Evolutionary conservation across 257 asterid genomes (phyloP), one percentile per base, ranked within the genome.

Genomic region (Cruciata laevipes): DNA sequence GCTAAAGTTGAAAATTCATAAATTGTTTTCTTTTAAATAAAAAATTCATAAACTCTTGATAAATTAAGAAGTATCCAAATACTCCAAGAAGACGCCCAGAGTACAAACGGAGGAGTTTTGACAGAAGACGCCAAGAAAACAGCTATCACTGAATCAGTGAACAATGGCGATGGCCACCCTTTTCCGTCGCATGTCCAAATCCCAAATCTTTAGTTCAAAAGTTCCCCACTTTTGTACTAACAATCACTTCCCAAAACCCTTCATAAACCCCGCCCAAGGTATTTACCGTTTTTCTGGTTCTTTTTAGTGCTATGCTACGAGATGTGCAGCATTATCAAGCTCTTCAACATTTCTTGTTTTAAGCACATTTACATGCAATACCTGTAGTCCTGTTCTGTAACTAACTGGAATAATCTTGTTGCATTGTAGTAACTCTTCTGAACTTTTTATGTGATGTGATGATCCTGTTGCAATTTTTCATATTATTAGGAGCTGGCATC

Each of bases 231-330:
- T 77, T 66, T 63, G 65, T 20, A 51, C 68, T 57, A 69, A 14
- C 40, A 42, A 12, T 30, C 60, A 68, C 82, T 30, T 63, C 65
- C 73, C 84, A 57, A 77, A 75, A 51, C 77, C 80, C 67, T 62
- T 67, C 59, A 35, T 44, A 56, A 72, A 49, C 63, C 71, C 73
- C 18, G 65, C 61, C 61, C 96, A 80, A 81, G 89, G 95, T 83
- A 49, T 66, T 66, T 21, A 35, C 23, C 17, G 8, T 44, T 35
- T 17, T 3, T 20, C n/a, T n/a, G n/a, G n/a, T 12, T 23, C 7
- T 23, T 0, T 57, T 11, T 27, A 9, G 6, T 58, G 63, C 38
- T 58, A 58, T 58, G 63, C 7, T 24, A 17, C 63, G 32, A 58
- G 63, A 24, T 10, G 32, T 12, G 14, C 40, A 58, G 7, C 53